Evolutionary conservation across 2,329 filamentous ascomycete species (phyloP).

Genomic region (Pyrenophora seminiperda): DNA sequence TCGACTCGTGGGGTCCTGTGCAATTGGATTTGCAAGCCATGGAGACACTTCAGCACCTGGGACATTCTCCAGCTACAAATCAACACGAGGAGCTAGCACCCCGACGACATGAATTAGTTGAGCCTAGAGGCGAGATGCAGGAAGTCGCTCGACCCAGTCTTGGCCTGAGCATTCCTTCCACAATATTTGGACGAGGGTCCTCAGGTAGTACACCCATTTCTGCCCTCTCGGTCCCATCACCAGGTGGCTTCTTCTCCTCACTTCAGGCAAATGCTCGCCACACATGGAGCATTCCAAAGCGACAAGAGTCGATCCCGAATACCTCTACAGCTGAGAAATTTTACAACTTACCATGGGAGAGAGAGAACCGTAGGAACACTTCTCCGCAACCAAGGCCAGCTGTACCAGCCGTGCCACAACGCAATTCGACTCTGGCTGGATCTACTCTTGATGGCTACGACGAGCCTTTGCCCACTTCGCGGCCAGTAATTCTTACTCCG

Average conservation of each 20-base stretch:
- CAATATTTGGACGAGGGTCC: constrained; percentile 42
- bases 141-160: constrained; percentile 60
- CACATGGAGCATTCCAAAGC: constrained; percentile 72
- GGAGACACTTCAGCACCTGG: constrained; percentile 75
- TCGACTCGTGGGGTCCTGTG: constrained; percentile 66
- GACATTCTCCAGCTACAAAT: constrained; percentile 43
- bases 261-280: constrained; percentile 75
- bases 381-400: constrained; percentile 23
- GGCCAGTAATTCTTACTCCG: constrained; percentile 37
- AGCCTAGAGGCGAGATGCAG: constrained; percentile 65
- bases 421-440: constrained; percentile 36
- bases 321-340: constrained; percentile 93
- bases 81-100: constrained; percentile 29
- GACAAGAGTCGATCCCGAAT: constrained; percentile 65
- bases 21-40: constrained; percentile 78
- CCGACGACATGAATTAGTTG: constrained; percentile 40
- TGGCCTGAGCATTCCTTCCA: constrained; percentile 34
- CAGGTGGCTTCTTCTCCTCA: constrained; percentile 87
- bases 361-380: constrained; percentile 48
- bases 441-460: constrained; percentile 44
- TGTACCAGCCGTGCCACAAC: constrained; percentile 26
- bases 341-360: constrained; percentile 79
- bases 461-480: constrained; percentile 39
- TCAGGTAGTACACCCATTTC: constrained; percentile 68
- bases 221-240: constrained; percentile 85